These are phyloP conservation scores for Dacryopinax spathularia DNA, from an alignment of 768 basidiomycete genomes.

Conservation along the genomic window DNA sequence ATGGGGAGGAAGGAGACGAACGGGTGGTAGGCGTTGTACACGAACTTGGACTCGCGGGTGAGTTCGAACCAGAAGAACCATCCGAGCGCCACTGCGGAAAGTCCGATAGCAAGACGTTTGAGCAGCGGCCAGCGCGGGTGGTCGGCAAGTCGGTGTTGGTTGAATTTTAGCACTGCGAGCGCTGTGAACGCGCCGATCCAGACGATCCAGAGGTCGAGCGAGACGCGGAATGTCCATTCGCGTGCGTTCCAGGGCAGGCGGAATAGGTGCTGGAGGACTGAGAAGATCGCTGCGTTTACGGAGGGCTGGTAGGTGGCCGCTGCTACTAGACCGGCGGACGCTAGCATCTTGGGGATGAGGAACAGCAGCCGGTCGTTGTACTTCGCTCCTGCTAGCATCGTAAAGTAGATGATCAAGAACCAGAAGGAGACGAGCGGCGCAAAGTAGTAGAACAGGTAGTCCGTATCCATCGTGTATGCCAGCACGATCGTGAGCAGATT, in stretches of 20 bases:
- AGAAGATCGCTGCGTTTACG: slow-evolving; percentile 52
- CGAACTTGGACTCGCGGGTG: slow-evolving; percentile 58
- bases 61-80: slow-evolving; percentile 84
- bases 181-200: slow-evolving; percentile 76
- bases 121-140: slow-evolving; percentile 48
- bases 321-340: slow-evolving; percentile 50
- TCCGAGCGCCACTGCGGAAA: slow-evolving; percentile 39
- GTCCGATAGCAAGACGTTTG: slow-evolving; percentile 35
- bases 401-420: slow-evolving; percentile 75
- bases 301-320: slow-evolving; percentile 49
- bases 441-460: slow-evolving; percentile 86
- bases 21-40: slow-evolving; percentile 75
- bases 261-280: slow-evolving; percentile 47
- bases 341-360: slow-evolving; percentile 52
- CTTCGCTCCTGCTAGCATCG: slow-evolving; percentile 53
- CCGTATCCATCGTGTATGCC: slow-evolving; percentile 81
- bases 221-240: slow-evolving; percentile 83
- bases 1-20: slow-evolving; percentile 74
- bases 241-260: slow-evolving; percentile 68
- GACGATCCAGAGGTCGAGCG: slow-evolving; percentile 77
- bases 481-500: slow-evolving; percentile 72
- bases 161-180: slow-evolving; percentile 56
- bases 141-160: slow-evolving; percentile 56
- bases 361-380: slow-evolving; percentile 58
- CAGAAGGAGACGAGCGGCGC: slow-evolving; percentile 81